A percentile compares a stretch with the other conserved stretches of the same genome.
phyloP scores from a whole-genome alignment of 441 rosid genomes.

The Francoa sonchifolia region DNA sequence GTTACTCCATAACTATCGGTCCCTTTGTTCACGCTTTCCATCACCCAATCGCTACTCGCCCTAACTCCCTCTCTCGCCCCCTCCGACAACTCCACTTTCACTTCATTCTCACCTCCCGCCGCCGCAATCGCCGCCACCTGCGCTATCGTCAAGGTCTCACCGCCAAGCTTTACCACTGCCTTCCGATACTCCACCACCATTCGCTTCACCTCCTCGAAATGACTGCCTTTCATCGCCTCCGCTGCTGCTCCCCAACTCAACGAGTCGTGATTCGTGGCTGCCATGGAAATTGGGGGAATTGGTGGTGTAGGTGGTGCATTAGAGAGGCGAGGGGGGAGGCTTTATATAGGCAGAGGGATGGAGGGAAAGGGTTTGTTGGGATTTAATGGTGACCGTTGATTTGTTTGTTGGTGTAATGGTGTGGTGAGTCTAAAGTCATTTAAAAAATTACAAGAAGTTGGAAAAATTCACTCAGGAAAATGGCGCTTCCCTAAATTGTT shows the following conservation, averaged over 20 bases:
- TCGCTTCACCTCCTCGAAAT: slow-evolving; percentile 56
- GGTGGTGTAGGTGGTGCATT: no score
- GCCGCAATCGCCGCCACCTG: slow-evolving; percentile 54
- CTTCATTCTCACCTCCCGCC: slow-evolving; percentile 10
- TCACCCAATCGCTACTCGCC: slow-evolving; percentile 50
- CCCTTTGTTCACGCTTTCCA: slow-evolving; percentile 36
- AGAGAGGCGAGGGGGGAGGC: no score
- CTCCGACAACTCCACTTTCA: slow-evolving; percentile 34
- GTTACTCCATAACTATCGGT: slow-evolving; percentile 49
- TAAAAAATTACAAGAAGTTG: no score
- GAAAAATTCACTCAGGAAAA: no score
- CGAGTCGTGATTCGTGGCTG: slow-evolving; percentile 20
- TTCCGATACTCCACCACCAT: slow-evolving; percentile 57
- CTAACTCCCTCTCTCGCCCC: slow-evolving; percentile 30
- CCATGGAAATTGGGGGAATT: no score
- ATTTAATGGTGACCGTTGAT: no score
- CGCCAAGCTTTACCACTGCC: slow-evolving; percentile 47
- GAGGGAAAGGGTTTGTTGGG: no score
- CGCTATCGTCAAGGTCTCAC: slow-evolving; percentile 49
- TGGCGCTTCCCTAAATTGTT: no score
- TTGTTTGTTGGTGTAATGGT: no score
- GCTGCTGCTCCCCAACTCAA: slow-evolving; percentile 59
- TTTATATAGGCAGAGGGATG: no score
- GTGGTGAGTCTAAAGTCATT: no score
- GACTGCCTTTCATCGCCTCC: slow-evolving; percentile 56